Conservation (phyloP, 768 basidiomycete species). For the Sarcodon sp. region DNA sequence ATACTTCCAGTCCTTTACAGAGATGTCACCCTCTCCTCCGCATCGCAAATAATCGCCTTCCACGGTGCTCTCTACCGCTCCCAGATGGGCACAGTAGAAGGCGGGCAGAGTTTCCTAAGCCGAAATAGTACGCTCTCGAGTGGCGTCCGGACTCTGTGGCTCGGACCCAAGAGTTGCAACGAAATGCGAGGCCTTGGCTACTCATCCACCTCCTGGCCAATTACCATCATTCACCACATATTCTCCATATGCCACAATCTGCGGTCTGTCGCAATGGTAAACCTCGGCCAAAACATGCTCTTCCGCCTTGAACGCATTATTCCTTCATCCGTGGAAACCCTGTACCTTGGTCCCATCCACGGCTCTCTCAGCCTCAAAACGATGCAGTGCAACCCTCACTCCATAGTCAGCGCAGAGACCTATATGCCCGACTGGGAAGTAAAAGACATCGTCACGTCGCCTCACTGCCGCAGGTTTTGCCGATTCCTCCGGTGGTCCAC, state of each 20-base stretch:
- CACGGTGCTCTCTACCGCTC: not conserved
- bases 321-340: constrained; percentile 16
- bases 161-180: constrained; percentile 12
- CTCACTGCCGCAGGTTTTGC: constrained; percentile 16
- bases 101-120: too few relatives aligned
- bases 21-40: constrained; percentile 4
- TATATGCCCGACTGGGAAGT: constrained; percentile 24
- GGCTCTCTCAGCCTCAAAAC: constrained; percentile 17
- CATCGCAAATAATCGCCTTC: constrained; percentile 5
- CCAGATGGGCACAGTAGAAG: not conserved
- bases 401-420: constrained; percentile 20
- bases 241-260: constrained; percentile 16
- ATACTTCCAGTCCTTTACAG: constrained; percentile 6
- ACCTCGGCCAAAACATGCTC: constrained; percentile 20
- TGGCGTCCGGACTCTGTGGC: constrained; percentile 18
- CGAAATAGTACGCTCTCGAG: not conserved
- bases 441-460: constrained; percentile 15
- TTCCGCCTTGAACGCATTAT: constrained; percentile 16
- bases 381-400: constrained; percentile 13
- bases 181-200: constrained; percentile 17
- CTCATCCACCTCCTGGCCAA: constrained; percentile 17
- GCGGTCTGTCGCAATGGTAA: constrained; percentile 16
- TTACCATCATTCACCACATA: constrained; percentile 19
- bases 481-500: constrained; percentile 11
- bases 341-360: constrained; percentile 23